These are phyloP conservation scores for Penicillium brevicompactum DNA, from an alignment of 2,329 filamentous ascomycete genomes.

Conservation along the genomic window DNA sequence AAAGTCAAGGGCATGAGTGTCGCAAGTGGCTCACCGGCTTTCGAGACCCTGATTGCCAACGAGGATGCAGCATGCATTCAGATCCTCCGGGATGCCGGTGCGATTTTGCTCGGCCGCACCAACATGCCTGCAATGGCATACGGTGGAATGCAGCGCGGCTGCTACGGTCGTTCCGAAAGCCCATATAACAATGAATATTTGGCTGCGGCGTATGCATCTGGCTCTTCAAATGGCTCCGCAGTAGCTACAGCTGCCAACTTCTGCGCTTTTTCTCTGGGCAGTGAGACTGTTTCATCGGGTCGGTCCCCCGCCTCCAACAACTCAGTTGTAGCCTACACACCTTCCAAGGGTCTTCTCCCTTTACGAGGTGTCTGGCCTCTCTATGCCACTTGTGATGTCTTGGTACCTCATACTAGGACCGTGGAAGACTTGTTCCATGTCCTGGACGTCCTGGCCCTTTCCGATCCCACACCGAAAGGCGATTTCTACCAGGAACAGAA, in stretches of 20 bases:
- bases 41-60: slow-evolving; percentile 52
- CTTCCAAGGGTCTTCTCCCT: slow-evolving; percentile 55
- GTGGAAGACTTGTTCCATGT: slow-evolving; percentile 54
- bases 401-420: slow-evolving; percentile 56
- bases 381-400: slow-evolving; percentile 58
- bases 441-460: slow-evolving; percentile 50
- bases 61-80: slow-evolving; percentile 57
- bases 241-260: slow-evolving; percentile 55
- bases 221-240: slow-evolving; percentile 60
- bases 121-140: slow-evolving; percentile 65
- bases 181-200: slow-evolving; percentile 59
- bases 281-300: slow-evolving; percentile 60
- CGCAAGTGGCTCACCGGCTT: slow-evolving; percentile 58
- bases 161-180: slow-evolving; percentile 59
- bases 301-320: slow-evolving; percentile 61
- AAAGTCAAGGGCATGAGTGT: slow-evolving; percentile 57
- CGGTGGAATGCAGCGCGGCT: slow-evolving; percentile 60
- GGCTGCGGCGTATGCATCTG: slow-evolving; percentile 58
- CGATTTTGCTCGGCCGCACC: slow-evolving; percentile 56
- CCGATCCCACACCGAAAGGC: slow-evolving; percentile 45
- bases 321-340: slow-evolving; percentile 58
- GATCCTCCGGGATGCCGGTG: slow-evolving; percentile 52
- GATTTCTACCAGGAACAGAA: slow-evolving; percentile 61
- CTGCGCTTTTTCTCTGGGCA: slow-evolving; percentile 56
- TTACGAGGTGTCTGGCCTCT: slow-evolving; percentile 58